Percentiles rank a stretch among this genome's conserved stretches.
phyloP scores from a whole-genome alignment of 2,329 filamentous ascomycete genomes.

The Venturia pyrina region DNA sequence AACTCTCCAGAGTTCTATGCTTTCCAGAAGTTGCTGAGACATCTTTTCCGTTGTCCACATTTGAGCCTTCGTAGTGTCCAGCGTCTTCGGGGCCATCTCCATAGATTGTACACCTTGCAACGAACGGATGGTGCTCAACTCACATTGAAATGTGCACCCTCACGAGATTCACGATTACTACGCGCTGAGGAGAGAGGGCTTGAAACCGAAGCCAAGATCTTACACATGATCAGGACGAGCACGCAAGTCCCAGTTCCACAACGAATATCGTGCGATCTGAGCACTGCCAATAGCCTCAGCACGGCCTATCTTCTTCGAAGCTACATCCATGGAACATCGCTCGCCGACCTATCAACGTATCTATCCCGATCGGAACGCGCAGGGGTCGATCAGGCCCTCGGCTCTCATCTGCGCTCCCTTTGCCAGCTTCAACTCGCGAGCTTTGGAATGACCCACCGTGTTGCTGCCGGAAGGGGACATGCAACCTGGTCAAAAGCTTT shows the following conservation, averaged over 20 bases:
- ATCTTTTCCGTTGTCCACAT: slow-evolving; percentile 11
- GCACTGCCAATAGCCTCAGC: slow-evolving; percentile 14
- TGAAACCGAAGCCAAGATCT: slow-evolving; percentile 28
- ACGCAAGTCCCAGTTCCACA: slow-evolving; percentile 28
- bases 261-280: slow-evolving; percentile 28
- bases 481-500: slow-evolving; percentile 46
- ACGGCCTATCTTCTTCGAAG: slow-evolving; percentile 26
- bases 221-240: slow-evolving; percentile 28
- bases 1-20: slow-evolving; percentile 9
- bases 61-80: slow-evolving; percentile 26
- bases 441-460: slow-evolving; percentile 42
- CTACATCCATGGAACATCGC: slow-evolving; percentile 23
- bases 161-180: slow-evolving; percentile 28
- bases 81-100: slow-evolving; percentile 25
- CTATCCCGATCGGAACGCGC: slow-evolving; percentile 27
- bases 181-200: slow-evolving; percentile 33
- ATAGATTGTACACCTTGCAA: slow-evolving; percentile 30
- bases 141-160: slow-evolving; percentile 32
- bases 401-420: slow-evolving; percentile 32
- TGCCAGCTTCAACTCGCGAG: slow-evolving; percentile 34
- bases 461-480: slow-evolving; percentile 35
- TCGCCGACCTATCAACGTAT: slow-evolving; percentile 22
- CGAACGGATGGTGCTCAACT: slow-evolving; percentile 29
- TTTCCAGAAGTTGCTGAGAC: slow-evolving; percentile 10
- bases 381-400: slow-evolving; percentile 30